phyloP scores from a whole-genome alignment of 495 filamentous ascomycete genomes.

The Podospora bellae-mahoneyi region DNA sequence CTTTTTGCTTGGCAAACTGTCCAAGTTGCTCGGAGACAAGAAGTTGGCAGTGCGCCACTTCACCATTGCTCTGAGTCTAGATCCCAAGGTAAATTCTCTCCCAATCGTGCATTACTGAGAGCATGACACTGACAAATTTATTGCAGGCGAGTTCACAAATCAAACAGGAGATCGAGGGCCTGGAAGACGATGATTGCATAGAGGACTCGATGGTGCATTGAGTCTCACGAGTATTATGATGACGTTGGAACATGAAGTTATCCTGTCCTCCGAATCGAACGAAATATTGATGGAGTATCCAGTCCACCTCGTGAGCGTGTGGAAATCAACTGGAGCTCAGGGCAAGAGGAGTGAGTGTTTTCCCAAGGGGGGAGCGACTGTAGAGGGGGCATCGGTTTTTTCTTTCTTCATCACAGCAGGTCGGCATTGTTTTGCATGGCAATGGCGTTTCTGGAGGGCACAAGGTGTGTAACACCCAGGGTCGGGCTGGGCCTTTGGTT shows the following conservation, averaged over 20 bases:
- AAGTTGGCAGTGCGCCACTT: slow-evolving; percentile 82
- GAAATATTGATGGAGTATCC: not conserved
- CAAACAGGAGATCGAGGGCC: slow-evolving; percentile 85
- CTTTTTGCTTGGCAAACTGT: slow-evolving; percentile 82
- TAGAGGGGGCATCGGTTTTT: slow-evolving; percentile 7
- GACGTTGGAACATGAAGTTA: slow-evolving; percentile 12
- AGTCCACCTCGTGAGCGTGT: not conserved
- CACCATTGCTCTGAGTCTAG: slow-evolving; percentile 88
- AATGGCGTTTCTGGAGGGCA: slow-evolving; percentile 31
- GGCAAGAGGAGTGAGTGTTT: not conserved
- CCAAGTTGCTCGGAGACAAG: slow-evolving; percentile 77
- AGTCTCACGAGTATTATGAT: slow-evolving; percentile 30
- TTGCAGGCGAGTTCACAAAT: slow-evolving; percentile 79
- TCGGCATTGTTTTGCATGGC: slow-evolving; percentile 29
- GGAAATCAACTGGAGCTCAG: not conserved
- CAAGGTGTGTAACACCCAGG: slow-evolving; percentile 4
- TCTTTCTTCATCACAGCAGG: slow-evolving; percentile 16
- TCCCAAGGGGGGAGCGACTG: not conserved
- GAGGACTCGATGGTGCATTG: slow-evolving; percentile 59
- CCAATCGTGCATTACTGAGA: not conserved
- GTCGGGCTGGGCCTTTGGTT: slow-evolving; percentile 8
- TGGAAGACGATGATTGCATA: slow-evolving; percentile 81
- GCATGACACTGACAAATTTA: slow-evolving; percentile 24
- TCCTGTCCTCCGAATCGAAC: not conserved
- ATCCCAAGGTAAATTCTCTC: slow-evolving; percentile 74